Evolutionary conservation across 2,329 filamentous ascomycete genomes (phyloP).

Genomic region (Fusarium oxysporum): DNA sequence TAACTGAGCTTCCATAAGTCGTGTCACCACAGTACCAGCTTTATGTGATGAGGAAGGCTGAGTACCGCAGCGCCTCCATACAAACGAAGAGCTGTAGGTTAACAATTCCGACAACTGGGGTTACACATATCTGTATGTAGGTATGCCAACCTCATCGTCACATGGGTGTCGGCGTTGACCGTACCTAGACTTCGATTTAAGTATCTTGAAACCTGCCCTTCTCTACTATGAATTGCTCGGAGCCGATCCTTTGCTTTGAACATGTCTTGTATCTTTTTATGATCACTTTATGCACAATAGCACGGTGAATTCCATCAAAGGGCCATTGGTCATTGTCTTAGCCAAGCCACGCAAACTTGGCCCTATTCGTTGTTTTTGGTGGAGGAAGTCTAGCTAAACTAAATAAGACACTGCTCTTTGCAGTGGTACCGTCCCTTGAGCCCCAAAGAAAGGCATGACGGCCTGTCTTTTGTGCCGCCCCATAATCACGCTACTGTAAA

Average conservation of each 20-base stretch:
- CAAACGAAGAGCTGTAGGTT: neutral
- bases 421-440: constrained; percentile 50
- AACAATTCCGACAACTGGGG: neutral
- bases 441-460: constrained; percentile 48
- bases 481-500: constrained; percentile 53
- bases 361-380: constrained; percentile 46
- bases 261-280: neutral
- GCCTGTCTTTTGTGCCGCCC: constrained; percentile 47
- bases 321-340: constrained; percentile 34
- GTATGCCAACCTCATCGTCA: neutral
- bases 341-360: constrained; percentile 47
- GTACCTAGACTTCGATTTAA: neutral
- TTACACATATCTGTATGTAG: neutral
- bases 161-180: neutral
- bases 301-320: constrained; percentile 9
- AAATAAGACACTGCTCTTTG: constrained; percentile 47
- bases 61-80: neutral
- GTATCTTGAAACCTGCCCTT: neutral
- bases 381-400: constrained; percentile 54
- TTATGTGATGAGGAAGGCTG: neutral
- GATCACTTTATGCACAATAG: neutral
- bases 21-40: constrained; percentile 7
- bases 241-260: neutral
- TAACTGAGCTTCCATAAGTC: neutral
- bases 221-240: neutral